Percentiles rank a stretch among this genome's conserved stretches.
Evolutionary conservation across 208 protist genomes (phyloP).

Genomic region (Wallacemonas sp.): DNA sequence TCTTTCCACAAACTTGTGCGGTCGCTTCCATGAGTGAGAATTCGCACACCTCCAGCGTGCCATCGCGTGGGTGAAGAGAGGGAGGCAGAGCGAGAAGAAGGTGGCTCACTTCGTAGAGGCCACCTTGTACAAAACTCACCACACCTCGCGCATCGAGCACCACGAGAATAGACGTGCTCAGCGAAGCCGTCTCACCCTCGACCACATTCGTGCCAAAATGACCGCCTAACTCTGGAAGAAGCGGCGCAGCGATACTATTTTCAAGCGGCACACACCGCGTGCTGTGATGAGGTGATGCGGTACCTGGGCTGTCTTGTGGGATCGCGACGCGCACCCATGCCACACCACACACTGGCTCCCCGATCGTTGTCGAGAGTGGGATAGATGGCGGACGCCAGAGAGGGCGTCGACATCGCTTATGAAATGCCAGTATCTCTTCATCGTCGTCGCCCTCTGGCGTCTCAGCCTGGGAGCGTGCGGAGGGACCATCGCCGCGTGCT

Average conservation of each 20-base stretch:
- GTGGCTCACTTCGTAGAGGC: constrained; percentile 55
- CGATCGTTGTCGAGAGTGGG: neutral
- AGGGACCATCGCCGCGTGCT: no score
- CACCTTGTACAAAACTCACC: constrained; percentile 54
- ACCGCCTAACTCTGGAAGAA: constrained; percentile 31
- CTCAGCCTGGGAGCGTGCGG: no score
- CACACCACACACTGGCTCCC: constrained; percentile 4
- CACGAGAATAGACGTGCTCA: constrained; percentile 35
- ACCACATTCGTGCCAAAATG: constrained; percentile 11
- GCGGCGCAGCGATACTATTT: constrained; percentile 20
- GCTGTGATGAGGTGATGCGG: no score
- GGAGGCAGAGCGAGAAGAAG: constrained; percentile 22
- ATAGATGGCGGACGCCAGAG: neutral
- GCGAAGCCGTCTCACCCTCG: neutral
- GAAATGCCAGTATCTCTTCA: neutral
- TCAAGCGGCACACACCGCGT: constrained; percentile 23
- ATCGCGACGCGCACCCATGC: neutral
- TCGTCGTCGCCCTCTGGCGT: neutral
- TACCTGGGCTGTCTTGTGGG: no score
- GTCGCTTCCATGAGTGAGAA: neutral
- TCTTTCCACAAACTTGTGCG: neutral
- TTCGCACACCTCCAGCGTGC: constrained; percentile 20
- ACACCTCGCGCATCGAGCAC: constrained; percentile 50
- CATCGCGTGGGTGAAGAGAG: neutral
- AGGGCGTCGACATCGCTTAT: neutral